Conservation (phyloP, 352 stramenopile species). For the Thraustochytrium sp. region DNA sequence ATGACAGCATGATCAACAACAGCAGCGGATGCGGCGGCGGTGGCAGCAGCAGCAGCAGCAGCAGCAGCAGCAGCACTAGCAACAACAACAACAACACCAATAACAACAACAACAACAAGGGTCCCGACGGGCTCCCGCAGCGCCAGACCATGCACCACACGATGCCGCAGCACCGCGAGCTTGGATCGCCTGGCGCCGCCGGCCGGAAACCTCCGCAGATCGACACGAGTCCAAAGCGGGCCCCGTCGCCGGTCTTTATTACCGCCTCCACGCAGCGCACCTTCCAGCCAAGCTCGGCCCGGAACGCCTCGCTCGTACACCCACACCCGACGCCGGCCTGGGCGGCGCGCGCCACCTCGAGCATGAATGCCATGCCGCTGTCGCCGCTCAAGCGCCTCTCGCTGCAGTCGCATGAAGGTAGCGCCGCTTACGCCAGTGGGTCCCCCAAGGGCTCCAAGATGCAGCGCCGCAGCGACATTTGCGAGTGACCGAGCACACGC, state of each 20-base stretch:
- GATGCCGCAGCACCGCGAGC: no score
- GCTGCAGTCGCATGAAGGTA: not conserved
- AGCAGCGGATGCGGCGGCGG: not conserved
- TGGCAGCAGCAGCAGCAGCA: no score
- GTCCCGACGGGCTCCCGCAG: not conserved
- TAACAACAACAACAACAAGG: no score
- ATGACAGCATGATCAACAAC: not conserved
- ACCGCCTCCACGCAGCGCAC: not conserved
- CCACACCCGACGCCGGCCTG: not conserved
- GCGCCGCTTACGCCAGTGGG: not conserved
- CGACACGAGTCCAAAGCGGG: not conserved
- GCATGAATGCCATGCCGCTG: slow-evolving; percentile 10
- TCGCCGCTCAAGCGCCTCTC: slow-evolving; percentile 32
- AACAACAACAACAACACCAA: no score
- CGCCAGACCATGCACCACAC: no score
- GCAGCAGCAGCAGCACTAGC: no score
- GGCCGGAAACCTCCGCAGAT: not conserved
- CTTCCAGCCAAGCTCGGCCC: not conserved
- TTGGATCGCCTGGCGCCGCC: no score
- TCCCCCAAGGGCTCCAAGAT: slow-evolving; percentile 33
- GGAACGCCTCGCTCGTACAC: not conserved
- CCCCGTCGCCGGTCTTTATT: not conserved
- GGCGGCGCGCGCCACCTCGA: not conserved
- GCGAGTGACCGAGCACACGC: not conserved
- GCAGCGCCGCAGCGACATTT: slow-evolving; percentile 15